Conservation (phyloP, 192 early-diverging fungal species). For the Podila verticillata region DNA sequence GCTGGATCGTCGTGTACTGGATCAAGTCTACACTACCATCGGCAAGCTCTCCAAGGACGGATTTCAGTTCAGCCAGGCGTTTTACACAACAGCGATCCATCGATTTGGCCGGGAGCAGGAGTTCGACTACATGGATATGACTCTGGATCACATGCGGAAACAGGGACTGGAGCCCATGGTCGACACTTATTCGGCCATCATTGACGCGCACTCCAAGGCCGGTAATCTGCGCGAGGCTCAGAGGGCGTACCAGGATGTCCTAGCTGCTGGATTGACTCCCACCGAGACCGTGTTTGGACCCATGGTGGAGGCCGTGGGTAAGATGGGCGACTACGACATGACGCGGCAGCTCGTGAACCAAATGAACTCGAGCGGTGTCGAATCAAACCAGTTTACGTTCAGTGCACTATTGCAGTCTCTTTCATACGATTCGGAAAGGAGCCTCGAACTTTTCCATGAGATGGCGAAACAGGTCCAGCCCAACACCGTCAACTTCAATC, state of each 20-base stretch:
- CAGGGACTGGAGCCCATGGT: constrained; percentile 39
- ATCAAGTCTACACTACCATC: constrained; percentile 21
- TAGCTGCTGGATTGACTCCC: constrained; percentile 23
- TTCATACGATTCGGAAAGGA: constrained; percentile 10
- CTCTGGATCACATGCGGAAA: constrained; percentile 28
- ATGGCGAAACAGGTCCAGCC: constrained; percentile 45
- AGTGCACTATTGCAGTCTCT: constrained; percentile 40
- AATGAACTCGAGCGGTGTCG: constrained; percentile 37
- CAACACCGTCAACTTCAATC: constrained; percentile 54
- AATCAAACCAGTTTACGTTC: constrained; percentile 38
- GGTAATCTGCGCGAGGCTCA: constrained; percentile 45
- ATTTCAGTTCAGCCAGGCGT: constrained; percentile 20
- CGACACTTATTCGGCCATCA: constrained; percentile 35
- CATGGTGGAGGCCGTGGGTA: constrained; percentile 46
- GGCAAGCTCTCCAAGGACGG: constrained; percentile 12
- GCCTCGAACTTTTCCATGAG: constrained; percentile 24
- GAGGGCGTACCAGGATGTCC: constrained; percentile 30
- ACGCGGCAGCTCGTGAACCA: constrained; percentile 41
- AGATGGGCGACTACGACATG: constrained; percentile 48
- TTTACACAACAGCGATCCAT: constrained; percentile 36
- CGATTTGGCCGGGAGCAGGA: constrained; percentile 27
- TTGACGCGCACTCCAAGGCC: constrained; percentile 42
- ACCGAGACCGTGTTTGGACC: constrained; percentile 26
- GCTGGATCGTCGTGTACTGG: constrained; percentile 18
- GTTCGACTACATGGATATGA: constrained; percentile 42